Conservation (phyloP, 164 flowering plant genomes). For the Magnolia officinalis region DNA sequence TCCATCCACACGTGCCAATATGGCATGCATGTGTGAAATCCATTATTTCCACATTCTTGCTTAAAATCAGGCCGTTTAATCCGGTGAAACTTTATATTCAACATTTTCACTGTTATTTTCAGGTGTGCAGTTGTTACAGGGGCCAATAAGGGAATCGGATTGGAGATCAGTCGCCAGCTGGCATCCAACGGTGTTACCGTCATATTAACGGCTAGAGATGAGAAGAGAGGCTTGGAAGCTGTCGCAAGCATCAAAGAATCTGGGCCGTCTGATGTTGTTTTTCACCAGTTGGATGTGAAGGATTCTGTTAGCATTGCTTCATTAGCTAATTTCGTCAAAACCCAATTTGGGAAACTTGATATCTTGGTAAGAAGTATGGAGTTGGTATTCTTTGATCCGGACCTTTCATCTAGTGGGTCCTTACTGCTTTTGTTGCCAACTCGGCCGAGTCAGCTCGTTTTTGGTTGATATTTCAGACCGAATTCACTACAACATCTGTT, state of each 20-base stretch:
- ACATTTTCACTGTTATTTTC: not conserved
- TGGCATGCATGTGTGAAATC: too few species aligned
- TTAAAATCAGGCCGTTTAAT: too few species aligned
- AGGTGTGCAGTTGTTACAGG: constrained; percentile 69
- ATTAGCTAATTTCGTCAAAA: constrained; percentile 37
- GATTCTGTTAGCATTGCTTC: constrained; percentile 38
- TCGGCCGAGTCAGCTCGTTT: not conserved
- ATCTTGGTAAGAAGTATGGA: constrained; percentile 43
- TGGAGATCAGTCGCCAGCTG: constrained; percentile 50
- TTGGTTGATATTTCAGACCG: too few species aligned
- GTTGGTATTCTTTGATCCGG: not conserved
- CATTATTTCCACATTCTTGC: too few species aligned
- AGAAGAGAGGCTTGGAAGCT: constrained; percentile 47
- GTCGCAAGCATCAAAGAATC: constrained; percentile 29
- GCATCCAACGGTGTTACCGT: constrained; percentile 40
- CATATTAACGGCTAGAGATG: constrained; percentile 54
- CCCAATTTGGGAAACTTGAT: constrained; percentile 52
- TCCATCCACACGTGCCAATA: too few species aligned
- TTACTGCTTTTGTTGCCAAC: not conserved
- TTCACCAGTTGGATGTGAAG: constrained; percentile 60
- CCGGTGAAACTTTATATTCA: too few species aligned
- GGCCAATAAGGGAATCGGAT: constrained; percentile 64
- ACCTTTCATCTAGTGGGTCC: not conserved
- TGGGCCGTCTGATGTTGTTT: constrained; percentile 44
- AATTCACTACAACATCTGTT: not conserved